Percentiles rank a stretch among this genome's conserved stretches.
Evolutionary conservation across 2,329 filamentous ascomycete species (phyloP).

Genomic region (Diaporthe ampelina): DNA sequence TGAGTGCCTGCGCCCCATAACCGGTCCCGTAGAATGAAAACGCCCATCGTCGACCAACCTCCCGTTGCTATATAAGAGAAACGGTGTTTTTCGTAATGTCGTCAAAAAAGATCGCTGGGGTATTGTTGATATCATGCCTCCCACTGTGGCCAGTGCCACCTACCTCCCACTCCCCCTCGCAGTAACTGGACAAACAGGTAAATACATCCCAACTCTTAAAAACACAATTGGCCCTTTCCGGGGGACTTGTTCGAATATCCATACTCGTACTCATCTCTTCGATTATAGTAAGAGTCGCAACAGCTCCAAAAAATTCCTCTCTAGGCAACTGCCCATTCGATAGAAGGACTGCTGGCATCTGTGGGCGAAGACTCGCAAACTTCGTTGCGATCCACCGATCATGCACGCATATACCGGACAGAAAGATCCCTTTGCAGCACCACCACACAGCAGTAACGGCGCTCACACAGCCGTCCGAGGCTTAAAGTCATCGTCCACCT

Average conservation of each 20-base stretch:
- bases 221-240: background rate
- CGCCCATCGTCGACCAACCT: background rate
- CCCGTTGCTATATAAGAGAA: background rate
- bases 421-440: too few species aligned
- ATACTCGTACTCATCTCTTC: background rate
- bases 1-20: background rate
- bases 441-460: rapidly evolving
- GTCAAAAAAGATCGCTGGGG: constrained; percentile 32
- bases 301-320: background rate
- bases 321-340: background rate
- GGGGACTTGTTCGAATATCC: background rate
- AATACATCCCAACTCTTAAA: constrained; percentile 11
- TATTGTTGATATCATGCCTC: constrained; percentile 34
- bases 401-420: too few species aligned
- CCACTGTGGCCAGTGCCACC: constrained; percentile 10
- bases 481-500: constrained; percentile 38
- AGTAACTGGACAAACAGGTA: background rate
- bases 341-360: too few species aligned
- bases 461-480: background rate
- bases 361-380: background rate
- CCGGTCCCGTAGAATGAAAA: background rate
- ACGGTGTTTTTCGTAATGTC: constrained; percentile 25
- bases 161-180: too few species aligned
- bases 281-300: background rate
- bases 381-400: background rate